Base-by-base conservation (phyloP, 148 eudicot genomes). In the Agrostemma githago region DNA sequence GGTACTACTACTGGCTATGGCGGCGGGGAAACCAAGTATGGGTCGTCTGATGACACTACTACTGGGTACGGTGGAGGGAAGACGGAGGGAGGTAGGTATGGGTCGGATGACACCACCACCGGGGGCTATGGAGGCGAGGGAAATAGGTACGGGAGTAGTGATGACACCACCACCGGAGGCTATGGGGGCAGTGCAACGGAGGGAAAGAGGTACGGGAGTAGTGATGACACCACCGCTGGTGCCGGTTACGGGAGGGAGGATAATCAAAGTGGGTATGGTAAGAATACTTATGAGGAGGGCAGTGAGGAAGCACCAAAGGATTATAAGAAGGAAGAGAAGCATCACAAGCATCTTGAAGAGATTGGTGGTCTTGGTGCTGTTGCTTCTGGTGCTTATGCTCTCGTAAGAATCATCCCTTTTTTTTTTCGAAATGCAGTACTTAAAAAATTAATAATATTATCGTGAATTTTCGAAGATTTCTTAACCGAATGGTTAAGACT, bases 321-420 rank as follows among this genome's bases (percentile, higher is more conserved):
- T 64, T 82, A 79, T 68, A 75, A 72, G 26, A 82, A 82, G 69
- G 82, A 82, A 75, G 85, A 82, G 72, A 82, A 79, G 46, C 72
- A 82, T 8, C 85, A 82, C 62, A 82, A 82, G 62, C 82, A 73
- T 68, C 77, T 68, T 73, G 85, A 82, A 60, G 74, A 76, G 46
- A 3, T 79, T 3, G 78, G 79, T 72, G 82, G 74, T 6, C 43
- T 69, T 56, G 82, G 80, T 63, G 82, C 85, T 39, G 74, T 48
- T 67, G 85, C 77, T 56, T 63, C 85, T 69, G 85, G 85, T 68
- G 82, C 68, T 34, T 80, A 75, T 38, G 79, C 79, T 71, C 20
- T 80, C 79, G 82, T 79, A 79, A 3, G 2, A 4, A 10, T 65
- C 62, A 34, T 10, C 10, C 10, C 37, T 9, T 59, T 38, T 40